Evolutionary conservation across 805 yeast genomes (phyloP), one percentile per base, ranked within the genome.

Genomic region (Cyberlindnera maritima): DNA sequence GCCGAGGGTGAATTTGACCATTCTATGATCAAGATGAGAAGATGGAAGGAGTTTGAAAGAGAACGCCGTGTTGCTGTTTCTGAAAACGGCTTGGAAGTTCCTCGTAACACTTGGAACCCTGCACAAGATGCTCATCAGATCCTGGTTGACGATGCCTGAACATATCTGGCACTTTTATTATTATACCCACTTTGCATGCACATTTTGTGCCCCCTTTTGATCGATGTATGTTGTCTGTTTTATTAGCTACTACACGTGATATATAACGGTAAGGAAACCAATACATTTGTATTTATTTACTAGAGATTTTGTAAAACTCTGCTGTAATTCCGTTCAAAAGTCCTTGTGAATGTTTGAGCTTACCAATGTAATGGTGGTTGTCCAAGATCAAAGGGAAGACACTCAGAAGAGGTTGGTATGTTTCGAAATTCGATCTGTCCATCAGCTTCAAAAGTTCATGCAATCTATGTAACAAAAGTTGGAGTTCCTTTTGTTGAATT

Each of bases 41-140:
- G 92, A 49, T 94, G 99, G 99, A 80, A 88, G 63, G 98, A 94
- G 55, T 90, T 80, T 71, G 97, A 91, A 66, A 72, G 87, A 55
- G 89, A 85, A 36, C 63, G 65, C 26, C 61, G 53, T 38, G 46
- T 43, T 7, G 45, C 39, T 13, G 36, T 14, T 12, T 34, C 46
- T 15, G 39, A 46, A n/a, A 33, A 44, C 2, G 32, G 36, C 11
- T 33, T 60, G n/a, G 56, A 54, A 41, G 56, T 46, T 7, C 65
- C 65, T 32, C 50, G 53, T 23, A 59, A 45, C 43, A 43, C 59
- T 8, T 61, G 65, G 65, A 59, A 61, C 43, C 65, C 65, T 15
- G 47, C 59, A 7, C 50, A 53, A 35, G 42, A 44, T 32, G 43
- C 44, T 8, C 46, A 52, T 8, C 49, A 52, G n/a, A 34, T 43